Base-by-base conservation (phyloP, 768 basidiomycete genomes). In the Kwoniella sp. region DNA sequence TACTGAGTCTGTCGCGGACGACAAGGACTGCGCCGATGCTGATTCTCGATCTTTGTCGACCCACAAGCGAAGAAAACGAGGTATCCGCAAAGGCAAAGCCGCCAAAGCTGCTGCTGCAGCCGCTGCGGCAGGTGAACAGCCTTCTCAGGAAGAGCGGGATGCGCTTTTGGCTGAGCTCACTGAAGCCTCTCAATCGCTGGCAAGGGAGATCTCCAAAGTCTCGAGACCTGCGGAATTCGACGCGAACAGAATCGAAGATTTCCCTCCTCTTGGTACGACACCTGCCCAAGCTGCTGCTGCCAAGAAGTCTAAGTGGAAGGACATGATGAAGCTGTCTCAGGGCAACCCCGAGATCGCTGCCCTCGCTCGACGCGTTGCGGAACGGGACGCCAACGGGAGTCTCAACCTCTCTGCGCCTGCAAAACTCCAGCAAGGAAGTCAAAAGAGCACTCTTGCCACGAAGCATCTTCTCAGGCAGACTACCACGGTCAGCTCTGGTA, bases 221-320 rank as follows among this genome's bases (percentile, higher is more conserved):
- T 59, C 66, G 20, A 30, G 65, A 3, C 67, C 72, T 48, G 69
- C 70, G 8, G 69, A 72, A 11, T 53, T 70, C 30, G 66, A 67
- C 25, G 55, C 63, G 15, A 65, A 59, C 37, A 48, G 66, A 15
- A 55, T 73, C 82, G 86, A 26, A 82, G 85, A 70, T 83, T 85
- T 68, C 75, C 82, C 61, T 30, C 77, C 60, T 63, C 79, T 69
- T 7, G 78, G 76, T 11, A 75, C 77, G 17, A 69, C 70, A 58
- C 77, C 67, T 37, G 68, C 60, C 66, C 77, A 71, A 62, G 64
- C 62, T 71, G 76, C 69, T 70, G 80, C 69, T 62, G 92, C 91
- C 84, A 92, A 92, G 83, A 84, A 89, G 58, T 91, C 89, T n/a
- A 91, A 88, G 75, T 89, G 92, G 90, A 90, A 89, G 81, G 84